Evolutionary conservation across 2,329 filamentous ascomycete genomes (phyloP), one percentile per base, ranked within the genome.

Genomic region (Dothideomycetes sp.): DNA sequence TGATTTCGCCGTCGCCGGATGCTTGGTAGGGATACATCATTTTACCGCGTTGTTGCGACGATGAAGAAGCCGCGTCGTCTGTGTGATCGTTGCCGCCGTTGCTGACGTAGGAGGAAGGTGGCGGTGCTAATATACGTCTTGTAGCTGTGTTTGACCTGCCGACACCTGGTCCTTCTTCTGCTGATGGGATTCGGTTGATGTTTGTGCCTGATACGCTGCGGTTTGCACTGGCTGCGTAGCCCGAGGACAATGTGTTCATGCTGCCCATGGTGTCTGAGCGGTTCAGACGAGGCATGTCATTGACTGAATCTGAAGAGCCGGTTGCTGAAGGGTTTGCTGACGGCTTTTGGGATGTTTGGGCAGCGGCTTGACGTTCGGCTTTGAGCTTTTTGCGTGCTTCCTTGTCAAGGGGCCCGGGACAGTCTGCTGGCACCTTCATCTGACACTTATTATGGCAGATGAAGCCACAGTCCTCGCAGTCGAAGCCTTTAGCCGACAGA

Each of bases 381-480:
- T 96, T 96, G 29, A 94, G 71, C 54, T 88, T 93, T 70, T 95
- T 98, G 67, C 81, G 88, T 53, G 94, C 88, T 47, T 96, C 91
- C 63, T 96, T 98, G 48, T 73, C 81, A 57, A 91, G 78, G 57
- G 96, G 91, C 35, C 91, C 91, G 0, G 91, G 91, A 56, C 91
- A 98, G 57, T 94, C 85, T 6, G 91, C 84, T 0, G 91, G 87
- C 0, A 96, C 91, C 64, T 96, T 98, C 82, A 98, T 91, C 67
- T 98, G 86, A 60, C 91, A 98, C 65, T 98, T 98, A 69, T 81
- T 93, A 64, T 98, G 91, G 57, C 91, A 98, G 2, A 88, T 95
- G 64, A 95, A 98, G 23, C 93, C 91, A 56, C 91, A 98, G 60
- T 96, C 89, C 51, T 83, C 78, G 57, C 91, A 98, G 59, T 94